Percentiles rank a stretch among this genome's conserved stretches.
These are phyloP conservation scores for Candida namnaoensis DNA, from an alignment of 805 yeast genomes.

Conservation along the genomic window DNA sequence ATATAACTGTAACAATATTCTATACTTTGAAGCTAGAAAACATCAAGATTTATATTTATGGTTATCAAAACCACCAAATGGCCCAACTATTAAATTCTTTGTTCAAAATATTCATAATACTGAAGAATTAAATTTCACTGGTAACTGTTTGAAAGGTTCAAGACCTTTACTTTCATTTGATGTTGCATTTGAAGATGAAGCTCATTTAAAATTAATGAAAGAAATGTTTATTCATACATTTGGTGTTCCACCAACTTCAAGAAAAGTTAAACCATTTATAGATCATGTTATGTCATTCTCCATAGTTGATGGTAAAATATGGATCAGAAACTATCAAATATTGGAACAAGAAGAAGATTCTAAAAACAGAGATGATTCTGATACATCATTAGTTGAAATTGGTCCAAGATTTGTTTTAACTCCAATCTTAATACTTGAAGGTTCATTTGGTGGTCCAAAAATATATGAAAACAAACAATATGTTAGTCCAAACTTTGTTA, in stretches of 20 bases:
- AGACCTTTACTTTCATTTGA: conserved; percentile 92
- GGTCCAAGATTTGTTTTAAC: conserved; percentile 97
- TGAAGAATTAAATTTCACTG: conserved; percentile 93
- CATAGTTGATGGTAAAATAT: conserved; percentile 85
- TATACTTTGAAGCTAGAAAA: conserved; percentile 93
- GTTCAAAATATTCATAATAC: conserved; percentile 92
- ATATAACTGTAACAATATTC: conserved; percentile 91
- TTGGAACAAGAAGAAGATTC: conserved; percentile 52
- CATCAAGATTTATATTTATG: conserved; percentile 92
- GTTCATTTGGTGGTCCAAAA: conserved; percentile 96
- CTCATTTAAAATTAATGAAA: conserved; percentile 69
- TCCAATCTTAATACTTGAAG: conserved; percentile 84
- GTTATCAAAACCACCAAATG: conserved; percentile 95
- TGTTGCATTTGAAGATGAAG: conserved; percentile 56
- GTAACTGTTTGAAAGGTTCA: conserved; percentile 92
- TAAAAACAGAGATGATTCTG: conserved; percentile 43
- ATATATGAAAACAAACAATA: conserved; percentile 95
- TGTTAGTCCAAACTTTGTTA: conserved; percentile 90
- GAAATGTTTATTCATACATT: conserved; percentile 76
- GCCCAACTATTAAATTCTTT: conserved; percentile 92
- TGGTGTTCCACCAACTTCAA: conserved; percentile 92
- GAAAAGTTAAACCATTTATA: conserved; percentile 88
- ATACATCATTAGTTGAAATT: conserved; percentile 79
- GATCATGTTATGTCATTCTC: conserved; percentile 94
- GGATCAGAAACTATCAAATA: conserved; percentile 95